phyloP scores from a whole-genome alignment of 768 basidiomycete species.

The Suillus occidentalis region DNA sequence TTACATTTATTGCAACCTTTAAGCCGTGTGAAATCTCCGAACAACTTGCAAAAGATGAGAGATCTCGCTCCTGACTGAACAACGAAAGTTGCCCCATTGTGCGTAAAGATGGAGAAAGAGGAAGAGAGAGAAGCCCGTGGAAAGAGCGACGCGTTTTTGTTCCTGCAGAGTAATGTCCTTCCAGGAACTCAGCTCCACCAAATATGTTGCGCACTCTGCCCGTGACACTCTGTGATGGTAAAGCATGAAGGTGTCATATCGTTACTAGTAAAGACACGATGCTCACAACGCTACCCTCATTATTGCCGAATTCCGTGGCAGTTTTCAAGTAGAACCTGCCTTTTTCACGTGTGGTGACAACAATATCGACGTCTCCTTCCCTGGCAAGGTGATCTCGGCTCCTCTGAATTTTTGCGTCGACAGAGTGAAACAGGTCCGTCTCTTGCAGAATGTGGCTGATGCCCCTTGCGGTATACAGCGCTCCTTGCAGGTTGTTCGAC shows the following conservation, averaged over 20 bases:
- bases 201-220: constrained; percentile 85
- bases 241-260: not conserved
- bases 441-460: constrained; percentile 66
- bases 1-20: constrained; percentile 73
- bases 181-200: constrained; percentile 87
- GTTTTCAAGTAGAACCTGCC: constrained; percentile 77
- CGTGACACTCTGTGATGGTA: constrained; percentile 59
- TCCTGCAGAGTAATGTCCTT: constrained; percentile 79
- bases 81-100: constrained; percentile 70
- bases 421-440: constrained; percentile 74
- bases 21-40: constrained; percentile 63
- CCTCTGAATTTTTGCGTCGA: constrained; percentile 64
- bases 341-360: constrained; percentile 76
- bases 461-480: constrained; percentile 66
- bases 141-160: constrained; percentile 87
- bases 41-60: constrained; percentile 74
- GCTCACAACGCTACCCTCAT: constrained; percentile 90
- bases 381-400: constrained; percentile 53
- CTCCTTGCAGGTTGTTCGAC: constrained; percentile 50
- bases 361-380: constrained; percentile 71
- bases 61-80: constrained; percentile 79
- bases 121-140: constrained; percentile 64
- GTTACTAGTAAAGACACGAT: not conserved
- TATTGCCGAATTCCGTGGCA: constrained; percentile 89
- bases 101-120: constrained; percentile 58